A percentile compares a stretch with the other conserved stretches of the same genome.
These are phyloP conservation scores for Psophocarpus tetragonolobus DNA, from an alignment of 306 rosid genomes.

Conservation along the genomic window DNA sequence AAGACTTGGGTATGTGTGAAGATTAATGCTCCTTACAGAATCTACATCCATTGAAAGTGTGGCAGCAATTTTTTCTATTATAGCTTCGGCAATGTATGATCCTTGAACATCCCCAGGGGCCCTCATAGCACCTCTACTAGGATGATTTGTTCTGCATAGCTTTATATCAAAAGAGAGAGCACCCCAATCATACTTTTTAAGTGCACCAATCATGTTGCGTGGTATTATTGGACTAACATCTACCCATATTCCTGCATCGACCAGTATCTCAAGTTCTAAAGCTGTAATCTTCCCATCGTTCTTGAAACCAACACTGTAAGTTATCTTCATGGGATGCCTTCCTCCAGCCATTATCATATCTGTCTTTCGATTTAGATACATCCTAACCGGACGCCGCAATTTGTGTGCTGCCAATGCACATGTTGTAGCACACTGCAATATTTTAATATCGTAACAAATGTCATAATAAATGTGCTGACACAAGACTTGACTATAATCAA, in stretches of 20 bases:
- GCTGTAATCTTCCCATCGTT: slow-evolving; percentile 80
- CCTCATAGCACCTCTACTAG: slow-evolving; percentile 83
- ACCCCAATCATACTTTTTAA: slow-evolving; percentile 91
- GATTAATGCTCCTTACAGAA: slow-evolving; percentile 65
- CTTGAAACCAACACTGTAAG: slow-evolving; percentile 79
- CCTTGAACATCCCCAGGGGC: slow-evolving; percentile 89
- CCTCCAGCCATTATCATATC: slow-evolving; percentile 95
- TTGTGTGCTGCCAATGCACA: slow-evolving; percentile 91
- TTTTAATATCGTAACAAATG: neutral
- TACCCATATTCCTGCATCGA: slow-evolving; percentile 62
- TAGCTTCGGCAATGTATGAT: slow-evolving; percentile 78
- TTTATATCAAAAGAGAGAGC: slow-evolving; percentile 73
- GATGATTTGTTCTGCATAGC: slow-evolving; percentile 73
- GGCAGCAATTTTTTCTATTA: slow-evolving; percentile 85
- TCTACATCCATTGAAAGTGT: slow-evolving; percentile 69
- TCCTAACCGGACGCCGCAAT: slow-evolving; percentile 67
- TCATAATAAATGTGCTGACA: neutral
- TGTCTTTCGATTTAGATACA: slow-evolving; percentile 70
- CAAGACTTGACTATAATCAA: neutral
- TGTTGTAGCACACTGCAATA: slow-evolving; percentile 66
- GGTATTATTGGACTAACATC: slow-evolving; percentile 68
- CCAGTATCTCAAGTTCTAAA: slow-evolving; percentile 62
- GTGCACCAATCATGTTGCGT: slow-evolving; percentile 38
- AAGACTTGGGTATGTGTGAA: slow-evolving; percentile 71
- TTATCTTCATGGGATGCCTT: slow-evolving; percentile 92